Base-by-base conservation (phyloP, 129 eudicot species). In the Mikania micrantha region DNA sequence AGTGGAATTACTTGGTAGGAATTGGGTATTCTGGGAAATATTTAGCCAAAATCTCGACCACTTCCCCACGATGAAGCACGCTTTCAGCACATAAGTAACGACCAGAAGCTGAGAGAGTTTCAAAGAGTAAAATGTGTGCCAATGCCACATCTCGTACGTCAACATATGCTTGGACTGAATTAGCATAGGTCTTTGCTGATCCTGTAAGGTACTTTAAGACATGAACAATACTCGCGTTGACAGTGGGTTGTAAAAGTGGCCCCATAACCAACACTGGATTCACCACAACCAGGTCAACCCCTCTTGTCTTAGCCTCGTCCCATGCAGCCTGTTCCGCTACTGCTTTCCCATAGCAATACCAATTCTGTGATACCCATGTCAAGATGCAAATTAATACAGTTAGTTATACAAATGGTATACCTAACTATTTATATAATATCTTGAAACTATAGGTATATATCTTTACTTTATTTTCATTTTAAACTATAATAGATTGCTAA, bases 281-380 rank as follows among this genome's bases (percentile, higher is more conserved):
- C 6, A 93, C 66, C 31, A 73, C 91, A 35, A 86, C 96, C 35
- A 93, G 44, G 74, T 93, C 98, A 65, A 93, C 95, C 29, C 87
- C 96, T 66, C 76, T 79, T 48, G 85, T 90, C 75, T 79, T 87
- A n/a, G 98, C 96, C 75, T 56, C 86, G 15, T 93, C 96, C 87
- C 96, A 88, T 3, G 98, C 98, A 9, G 95, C 95, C 64, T 82
- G 80, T 63, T 92, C 98, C 0, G 98, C 98, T 77, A 88, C 98
- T 5, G 96, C 79, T 81, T 93, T 93, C 27, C 98, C 98, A n/a
- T 93, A 93, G 78, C 98, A 93, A 70, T 93, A 93, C 96, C 96
- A 88, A 42, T 93, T 93, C 98, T 93, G 81, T 60, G 68, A 40
- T 27, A 50, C 1, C 9, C n/a, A 19, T 9, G 21, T 5, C 17